Evolutionary conservation across 306 rosid species (phyloP), one percentile per base, ranked within the genome.

Genomic region (Castanea mollissima): DNA sequence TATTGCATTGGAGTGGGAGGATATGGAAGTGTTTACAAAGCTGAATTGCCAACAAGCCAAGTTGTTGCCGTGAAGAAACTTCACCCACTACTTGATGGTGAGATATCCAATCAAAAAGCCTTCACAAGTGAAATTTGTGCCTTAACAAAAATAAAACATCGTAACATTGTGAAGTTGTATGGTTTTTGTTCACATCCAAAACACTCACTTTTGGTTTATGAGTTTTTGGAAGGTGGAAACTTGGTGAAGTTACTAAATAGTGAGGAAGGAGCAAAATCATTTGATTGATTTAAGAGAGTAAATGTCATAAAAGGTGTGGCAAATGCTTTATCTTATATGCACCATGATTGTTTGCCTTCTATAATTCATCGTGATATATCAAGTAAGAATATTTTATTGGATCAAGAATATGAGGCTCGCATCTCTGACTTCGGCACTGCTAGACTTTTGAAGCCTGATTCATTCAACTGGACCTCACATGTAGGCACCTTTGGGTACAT

Each of bases 281-380:
- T 71, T 20, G 62, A 70, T 16, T 81, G 81, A 78, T 62, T 6
- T 20, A 65, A 65, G 52, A 74, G 83, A 49, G 32, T 55, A 20
- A 80, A 65, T 12, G 32, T 38, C 38, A 34, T 80, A 4, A 35
- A 35, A 35, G 41, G 4, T 2, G 41, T 35, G 41, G 41, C 41
- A 38, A 20, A 78, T 49, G 82, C 82, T 1, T 49, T 82, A 18
- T 68, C 56, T 56, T 82, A 73, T 51, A 8, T 77, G 75, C 85
- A 82, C 57, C 81, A 82, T 64, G 78, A 64, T 54, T 71, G 69
- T 5, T 44, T 55, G 32, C 69, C 72, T 1, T 68, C 74, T 0
- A 71, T 82, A 27, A 74, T 73, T n/a, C 82, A 77, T 51, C 41
- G 76, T 56, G 82, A 77, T 71, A 15, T 83, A 31, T 23, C 69